These are phyloP conservation scores for Lolium multiflorum DNA, from an alignment of 176 grass and related monocot species.

Conservation along the genomic window DNA sequence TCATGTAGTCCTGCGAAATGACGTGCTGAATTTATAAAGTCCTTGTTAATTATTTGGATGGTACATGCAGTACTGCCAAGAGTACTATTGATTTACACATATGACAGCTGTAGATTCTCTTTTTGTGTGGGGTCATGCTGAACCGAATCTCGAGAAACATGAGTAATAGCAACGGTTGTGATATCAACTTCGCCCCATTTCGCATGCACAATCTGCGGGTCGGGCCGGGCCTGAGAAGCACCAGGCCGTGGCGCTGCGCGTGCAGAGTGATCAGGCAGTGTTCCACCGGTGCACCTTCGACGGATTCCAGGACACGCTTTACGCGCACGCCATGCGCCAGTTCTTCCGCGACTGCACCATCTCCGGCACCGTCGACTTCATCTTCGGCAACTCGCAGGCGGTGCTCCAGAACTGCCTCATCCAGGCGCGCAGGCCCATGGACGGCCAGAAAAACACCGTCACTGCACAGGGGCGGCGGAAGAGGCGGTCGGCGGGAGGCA, in stretches of 20 bases:
- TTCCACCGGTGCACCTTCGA: conserved; percentile 68
- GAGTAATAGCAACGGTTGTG: no score
- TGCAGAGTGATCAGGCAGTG: conserved; percentile 60
- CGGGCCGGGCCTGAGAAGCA: conserved; percentile 63
- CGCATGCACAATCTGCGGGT: no score
- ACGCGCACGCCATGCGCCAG: conserved; percentile 64
- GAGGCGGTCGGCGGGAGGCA: conserved; percentile 44
- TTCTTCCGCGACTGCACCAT: conserved; percentile 70
- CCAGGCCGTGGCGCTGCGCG: conserved; percentile 88
- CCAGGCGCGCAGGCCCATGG: conserved; percentile 58
- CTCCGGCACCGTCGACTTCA: conserved; percentile 62
- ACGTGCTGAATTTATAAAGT: no score
- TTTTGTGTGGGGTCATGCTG: no score
- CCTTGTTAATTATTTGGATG: no score
- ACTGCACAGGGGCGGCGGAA: conserved; percentile 58
- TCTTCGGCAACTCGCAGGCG: conserved; percentile 69
- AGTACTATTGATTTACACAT: no score
- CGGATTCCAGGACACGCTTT: conserved; percentile 79
- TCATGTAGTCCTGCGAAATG: no score
- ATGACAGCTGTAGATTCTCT: no score
- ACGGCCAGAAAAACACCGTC: conserved; percentile 67
- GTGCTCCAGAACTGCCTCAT: conserved; percentile 67
- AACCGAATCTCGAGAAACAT: no score
- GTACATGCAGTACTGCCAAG: no score
- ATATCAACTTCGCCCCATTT: no score